Evolutionary conservation across 768 basidiomycete genomes (phyloP).

Genomic region (Termitomyces sp.): DNA sequence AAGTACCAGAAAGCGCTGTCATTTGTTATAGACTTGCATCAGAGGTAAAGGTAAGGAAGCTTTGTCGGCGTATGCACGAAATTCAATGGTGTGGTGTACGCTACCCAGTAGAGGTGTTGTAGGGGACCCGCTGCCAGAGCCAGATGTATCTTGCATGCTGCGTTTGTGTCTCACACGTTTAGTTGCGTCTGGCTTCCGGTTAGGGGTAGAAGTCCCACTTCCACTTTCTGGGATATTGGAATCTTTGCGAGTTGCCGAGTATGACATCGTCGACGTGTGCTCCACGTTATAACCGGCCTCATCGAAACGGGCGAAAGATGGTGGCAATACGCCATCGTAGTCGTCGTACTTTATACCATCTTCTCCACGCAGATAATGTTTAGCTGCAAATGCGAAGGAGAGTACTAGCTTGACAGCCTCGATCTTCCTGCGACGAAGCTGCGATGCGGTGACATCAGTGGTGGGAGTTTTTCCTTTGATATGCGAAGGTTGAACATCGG

Average conservation of each 20-base stretch:
- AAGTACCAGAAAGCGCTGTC: not conserved
- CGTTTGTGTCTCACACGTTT: constrained; percentile 69
- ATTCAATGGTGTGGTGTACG: constrained; percentile 51
- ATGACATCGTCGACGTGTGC: constrained; percentile 26
- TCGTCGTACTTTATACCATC: constrained; percentile 70
- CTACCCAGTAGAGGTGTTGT: constrained; percentile 61
- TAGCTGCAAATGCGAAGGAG: constrained; percentile 67
- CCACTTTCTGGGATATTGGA: constrained; percentile 20
- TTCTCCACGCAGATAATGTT: constrained; percentile 82
- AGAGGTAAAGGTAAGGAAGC: constrained; percentile 78
- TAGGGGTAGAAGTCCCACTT: constrained; percentile 32
- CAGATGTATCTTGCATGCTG: constrained; percentile 51
- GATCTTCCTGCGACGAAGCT: constrained; percentile 62
- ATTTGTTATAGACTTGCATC: constrained; percentile 40
- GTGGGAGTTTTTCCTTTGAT: constrained; percentile 48
- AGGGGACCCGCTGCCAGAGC: constrained; percentile 22
- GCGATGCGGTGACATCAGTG: constrained; percentile 37
- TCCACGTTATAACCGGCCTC: constrained; percentile 34
- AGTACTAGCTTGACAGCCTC: constrained; percentile 64
- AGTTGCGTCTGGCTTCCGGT: constrained; percentile 41
- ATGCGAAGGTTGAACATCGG: constrained; percentile 34
- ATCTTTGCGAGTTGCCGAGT: constrained; percentile 33
- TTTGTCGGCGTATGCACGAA: constrained; percentile 50
- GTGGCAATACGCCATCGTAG: constrained; percentile 60
- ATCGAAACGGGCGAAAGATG: constrained; percentile 46